Conservation (phyloP, 306 rosid genomes). For the Hylodesmum podocarpum region DNA sequence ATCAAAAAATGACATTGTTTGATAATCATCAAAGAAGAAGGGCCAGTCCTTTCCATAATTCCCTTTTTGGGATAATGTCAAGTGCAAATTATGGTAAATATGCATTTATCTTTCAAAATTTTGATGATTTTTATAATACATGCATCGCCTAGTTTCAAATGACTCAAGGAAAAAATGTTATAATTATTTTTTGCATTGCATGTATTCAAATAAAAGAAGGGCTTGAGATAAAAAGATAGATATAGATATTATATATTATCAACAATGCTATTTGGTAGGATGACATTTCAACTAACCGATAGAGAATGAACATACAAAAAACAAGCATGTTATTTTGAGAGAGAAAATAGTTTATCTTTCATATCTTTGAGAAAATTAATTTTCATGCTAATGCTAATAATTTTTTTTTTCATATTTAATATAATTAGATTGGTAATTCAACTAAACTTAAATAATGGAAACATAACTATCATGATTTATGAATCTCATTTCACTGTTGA, state of each 20-base stretch:
- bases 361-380: background rate
- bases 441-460: background rate
- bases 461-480: background rate
- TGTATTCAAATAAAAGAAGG: background rate
- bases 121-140: background rate
- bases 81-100: slow-evolving; percentile 44
- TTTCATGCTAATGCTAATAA: background rate
- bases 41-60: slow-evolving; percentile 42
- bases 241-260: background rate
- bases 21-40: slow-evolving; percentile 36
- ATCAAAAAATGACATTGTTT: slow-evolving; percentile 10
- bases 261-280: background rate
- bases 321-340: background rate
- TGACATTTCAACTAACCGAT: background rate
- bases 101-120: background rate
- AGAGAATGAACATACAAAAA: background rate
- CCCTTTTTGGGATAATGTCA: slow-evolving; percentile 59
- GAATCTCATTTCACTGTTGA: background rate
- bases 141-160: background rate
- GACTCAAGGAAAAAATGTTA: background rate
- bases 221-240: background rate
- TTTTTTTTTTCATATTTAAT: background rate
- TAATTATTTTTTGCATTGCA: background rate
- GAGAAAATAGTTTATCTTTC: background rate
- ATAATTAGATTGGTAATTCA: background rate